These are phyloP conservation scores for Nephelium lappaceum DNA, from an alignment of 345 rosid genomes.

Conservation along the genomic window DNA sequence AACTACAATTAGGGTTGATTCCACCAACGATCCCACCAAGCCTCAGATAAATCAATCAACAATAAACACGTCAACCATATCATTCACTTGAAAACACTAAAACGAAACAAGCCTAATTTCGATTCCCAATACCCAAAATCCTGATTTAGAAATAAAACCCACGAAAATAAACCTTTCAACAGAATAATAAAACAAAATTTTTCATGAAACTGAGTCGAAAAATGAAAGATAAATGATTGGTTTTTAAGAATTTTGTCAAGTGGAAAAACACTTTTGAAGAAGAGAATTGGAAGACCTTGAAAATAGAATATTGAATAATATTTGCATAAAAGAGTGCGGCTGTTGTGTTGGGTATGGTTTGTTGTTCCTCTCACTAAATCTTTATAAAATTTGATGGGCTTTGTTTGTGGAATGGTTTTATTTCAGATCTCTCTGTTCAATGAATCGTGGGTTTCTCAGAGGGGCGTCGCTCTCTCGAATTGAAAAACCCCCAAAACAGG, in stretches of 20 bases:
- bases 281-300: constrained; percentile 16
- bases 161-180: not conserved
- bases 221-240: constrained; percentile 17
- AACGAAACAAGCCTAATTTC: constrained; percentile 20
- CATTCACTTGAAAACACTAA: constrained; percentile 19
- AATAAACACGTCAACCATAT: constrained; percentile 23
- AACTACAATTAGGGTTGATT: constrained; percentile 43
- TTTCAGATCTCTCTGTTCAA: constrained; percentile 30
- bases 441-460: constrained; percentile 2
- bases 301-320: not conserved
- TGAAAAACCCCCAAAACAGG: constrained; percentile 26
- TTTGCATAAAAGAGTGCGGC: not conserved
- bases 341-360: not conserved
- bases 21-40: constrained; percentile 46
- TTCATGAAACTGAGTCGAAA: constrained; percentile 18
- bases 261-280: constrained; percentile 22
- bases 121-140: constrained; percentile 12
- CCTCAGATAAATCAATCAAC: constrained; percentile 40
- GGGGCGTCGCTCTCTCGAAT: constrained; percentile 5
- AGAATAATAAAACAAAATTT: not conserved
- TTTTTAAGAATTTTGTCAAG: constrained; percentile 11
- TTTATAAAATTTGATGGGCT: constrained; percentile 14
- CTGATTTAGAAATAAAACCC: constrained; percentile 1
- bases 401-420: constrained; percentile 28
- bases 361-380: constrained; percentile 15